A percentile compares a stretch with the other conserved stretches of the same genome.
phyloP scores from a whole-genome alignment of 2,329 filamentous ascomycete genomes.

The Dendrostoma leiphaemia region DNA sequence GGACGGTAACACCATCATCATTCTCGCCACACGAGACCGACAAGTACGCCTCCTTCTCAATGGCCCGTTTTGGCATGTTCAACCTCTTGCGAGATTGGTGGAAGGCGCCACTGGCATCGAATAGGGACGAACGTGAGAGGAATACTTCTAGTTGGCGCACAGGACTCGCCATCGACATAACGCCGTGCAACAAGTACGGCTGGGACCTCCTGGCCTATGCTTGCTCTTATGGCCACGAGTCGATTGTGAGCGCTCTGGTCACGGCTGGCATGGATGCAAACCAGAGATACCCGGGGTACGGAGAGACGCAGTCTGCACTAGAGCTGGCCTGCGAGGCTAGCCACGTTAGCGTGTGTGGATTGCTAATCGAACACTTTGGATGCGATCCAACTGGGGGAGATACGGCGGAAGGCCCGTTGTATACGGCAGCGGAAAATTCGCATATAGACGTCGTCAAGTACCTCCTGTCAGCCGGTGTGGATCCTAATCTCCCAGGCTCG shows the following conservation, averaged over 20 bases:
- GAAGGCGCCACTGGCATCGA: background rate
- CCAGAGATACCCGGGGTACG: background rate
- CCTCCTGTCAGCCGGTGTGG: background rate
- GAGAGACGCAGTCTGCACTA: background rate
- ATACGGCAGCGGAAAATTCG: fast-evolving
- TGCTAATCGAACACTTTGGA: background rate
- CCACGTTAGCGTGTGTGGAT: background rate
- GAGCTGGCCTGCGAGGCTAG: background rate
- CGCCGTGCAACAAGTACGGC: background rate
- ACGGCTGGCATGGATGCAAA: background rate
- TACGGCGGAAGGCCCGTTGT: too few species aligned
- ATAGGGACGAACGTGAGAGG: too few species aligned
- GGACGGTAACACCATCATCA: too few species aligned
- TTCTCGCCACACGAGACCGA: too few species aligned
- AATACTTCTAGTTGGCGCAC: too few species aligned
- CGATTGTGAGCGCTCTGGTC: background rate
- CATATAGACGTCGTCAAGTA: background rate
- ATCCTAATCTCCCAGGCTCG: too few species aligned
- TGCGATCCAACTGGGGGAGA: background rate
- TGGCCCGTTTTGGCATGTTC: background rate
- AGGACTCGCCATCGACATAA: background rate
- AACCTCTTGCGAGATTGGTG: background rate
- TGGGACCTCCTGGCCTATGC: background rate
- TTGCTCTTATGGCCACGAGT: background rate
- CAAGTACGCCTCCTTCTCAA: background rate